phyloP scores from a whole-genome alignment of 2,329 filamentous ascomycete genomes.

The Fusarium begoniae region DNA sequence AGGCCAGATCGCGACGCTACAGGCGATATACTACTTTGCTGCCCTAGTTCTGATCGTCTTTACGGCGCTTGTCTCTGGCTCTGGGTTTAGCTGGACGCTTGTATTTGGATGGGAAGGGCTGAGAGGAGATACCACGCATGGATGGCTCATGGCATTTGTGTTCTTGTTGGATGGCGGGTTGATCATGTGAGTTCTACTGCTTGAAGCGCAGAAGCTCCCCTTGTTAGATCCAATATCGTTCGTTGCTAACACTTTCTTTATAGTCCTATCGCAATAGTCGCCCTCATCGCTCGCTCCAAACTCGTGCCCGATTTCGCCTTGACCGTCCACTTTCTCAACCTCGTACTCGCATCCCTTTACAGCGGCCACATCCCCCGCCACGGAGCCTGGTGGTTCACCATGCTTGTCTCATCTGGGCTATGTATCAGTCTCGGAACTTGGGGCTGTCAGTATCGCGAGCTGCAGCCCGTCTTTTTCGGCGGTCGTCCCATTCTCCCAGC shows the following conservation, averaged over 20 bases:
- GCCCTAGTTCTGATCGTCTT: constrained; percentile 65
- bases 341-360: constrained; percentile 81
- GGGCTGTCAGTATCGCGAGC: constrained; percentile 89
- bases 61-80: constrained; percentile 66
- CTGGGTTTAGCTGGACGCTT: constrained; percentile 61
- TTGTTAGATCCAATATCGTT: background rate
- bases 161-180: constrained; percentile 66
- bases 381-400: constrained; percentile 84
- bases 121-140: constrained; percentile 69
- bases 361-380: constrained; percentile 79
- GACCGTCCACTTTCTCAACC: constrained; percentile 85
- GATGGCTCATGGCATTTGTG: constrained; percentile 67
- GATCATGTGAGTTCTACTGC: constrained; percentile 54
- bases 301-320: constrained; percentile 94
- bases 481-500: constrained; percentile 57
- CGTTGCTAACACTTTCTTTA: constrained; percentile 10
- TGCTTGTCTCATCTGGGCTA: constrained; percentile 57
- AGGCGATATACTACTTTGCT: constrained; percentile 63
- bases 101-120: constrained; percentile 68
- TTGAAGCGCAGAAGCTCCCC: background rate
- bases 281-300: constrained; percentile 88
- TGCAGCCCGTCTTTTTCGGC: constrained; percentile 88
- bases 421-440: constrained; percentile 77
- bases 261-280: constrained; percentile 83
- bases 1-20: constrained; percentile 65